These are phyloP conservation scores for Corylus avellana DNA, from an alignment of 306 rosid genomes.

Conservation along the genomic window DNA sequence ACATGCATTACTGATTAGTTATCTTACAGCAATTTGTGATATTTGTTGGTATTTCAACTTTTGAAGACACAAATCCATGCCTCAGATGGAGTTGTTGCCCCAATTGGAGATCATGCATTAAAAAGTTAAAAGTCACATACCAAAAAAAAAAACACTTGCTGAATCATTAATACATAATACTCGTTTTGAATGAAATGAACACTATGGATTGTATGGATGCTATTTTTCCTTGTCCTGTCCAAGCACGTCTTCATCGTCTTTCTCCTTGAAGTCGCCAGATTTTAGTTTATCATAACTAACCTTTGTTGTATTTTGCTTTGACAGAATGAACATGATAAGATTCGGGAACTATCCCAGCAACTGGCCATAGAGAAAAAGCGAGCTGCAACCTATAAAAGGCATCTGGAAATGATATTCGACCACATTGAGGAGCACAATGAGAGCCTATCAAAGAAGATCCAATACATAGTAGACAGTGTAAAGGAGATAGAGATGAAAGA, in stretches of 20 bases:
- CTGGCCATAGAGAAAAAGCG: constrained; percentile 84
- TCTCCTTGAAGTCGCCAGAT: neutral
- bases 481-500: constrained; percentile 77
- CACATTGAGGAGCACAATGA: constrained; percentile 87
- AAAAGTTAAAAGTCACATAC: neutral
- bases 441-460: constrained; percentile 81
- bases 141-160: neutral
- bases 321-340: constrained; percentile 87
- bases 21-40: neutral
- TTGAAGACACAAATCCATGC: neutral
- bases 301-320: constrained; percentile 22
- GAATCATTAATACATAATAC: neutral
- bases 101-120: neutral
- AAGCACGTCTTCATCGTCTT: neutral
- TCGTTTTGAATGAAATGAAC: neutral
- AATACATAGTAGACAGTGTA: constrained; percentile 82
- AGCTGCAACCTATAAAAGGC: constrained; percentile 86
- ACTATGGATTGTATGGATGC: neutral
- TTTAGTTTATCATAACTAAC: neutral
- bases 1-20: neutral
- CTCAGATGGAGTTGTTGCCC: neutral
- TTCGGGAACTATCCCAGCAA: constrained; percentile 86
- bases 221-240: neutral
- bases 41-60: neutral
- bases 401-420: constrained; percentile 84